Evolutionary conservation across 345 rosid genomes (phyloP), one percentile per base, ranked within the genome.

Genomic region (Citrus reticulata): DNA sequence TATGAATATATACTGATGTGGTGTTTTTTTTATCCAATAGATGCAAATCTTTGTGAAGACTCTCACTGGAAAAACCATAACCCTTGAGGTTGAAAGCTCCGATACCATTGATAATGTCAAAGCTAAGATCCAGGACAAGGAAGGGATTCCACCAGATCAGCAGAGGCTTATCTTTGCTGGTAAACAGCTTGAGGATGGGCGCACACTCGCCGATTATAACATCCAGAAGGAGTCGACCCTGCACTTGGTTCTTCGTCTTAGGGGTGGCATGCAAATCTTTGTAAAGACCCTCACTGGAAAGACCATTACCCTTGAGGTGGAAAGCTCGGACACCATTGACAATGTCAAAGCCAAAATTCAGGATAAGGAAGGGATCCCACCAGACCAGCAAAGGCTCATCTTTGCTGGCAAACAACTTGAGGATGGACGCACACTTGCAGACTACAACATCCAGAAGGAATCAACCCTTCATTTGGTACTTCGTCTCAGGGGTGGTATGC

Each of bases 381-480:
- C 83, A 0, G 83, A 81, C 61, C 83, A 81, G 77, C 83, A 81
- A 30, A 40, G 83, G 73, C 55, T 81, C 0, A 81, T 81, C 30
- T 81, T 81, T 61, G 80, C 81, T 0, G 84, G 84, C 4, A 81
- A 82, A 64, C 84, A 82, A 42, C 84, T 82, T 0, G 84, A 82
- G 66, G 84, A 82, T 73, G 84, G 84, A 1, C 61, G 81, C 2
- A 82, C 84, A 4, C 30, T 82, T 55, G 84, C 84, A 2, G 81
- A 82, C 14, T 82, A 82, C 8, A 82, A 82, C 67, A 82, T 82
- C 22, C 84, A 82, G 59, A 82, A 82, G 78, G 84, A 82, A 29
- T 82, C 84, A 17, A 82, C 84, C 25, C 84, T 82, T 1, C 84
- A 82, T 30, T 70, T 82, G 70, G 84, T 82, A 2, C 81, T 82